Evolutionary conservation across 2,329 filamentous ascomycete genomes (phyloP).

Genomic region (Didymella exigua): DNA sequence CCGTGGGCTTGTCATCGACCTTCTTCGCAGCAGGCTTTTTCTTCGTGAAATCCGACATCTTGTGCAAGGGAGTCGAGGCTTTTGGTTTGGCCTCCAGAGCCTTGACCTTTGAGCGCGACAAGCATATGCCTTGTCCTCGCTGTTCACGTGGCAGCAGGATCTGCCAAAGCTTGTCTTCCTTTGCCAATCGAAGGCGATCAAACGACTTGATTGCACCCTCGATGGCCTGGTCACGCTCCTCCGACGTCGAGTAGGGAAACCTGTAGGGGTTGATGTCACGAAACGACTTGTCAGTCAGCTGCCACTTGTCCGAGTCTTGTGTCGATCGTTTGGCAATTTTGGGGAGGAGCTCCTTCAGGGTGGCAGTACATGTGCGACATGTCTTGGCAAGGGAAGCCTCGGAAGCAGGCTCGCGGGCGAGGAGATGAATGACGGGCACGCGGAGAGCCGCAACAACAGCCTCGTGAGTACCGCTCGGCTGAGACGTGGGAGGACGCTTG

Average conservation of each 20-base stretch:
- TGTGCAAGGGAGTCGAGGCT: slow-evolving; percentile 44
- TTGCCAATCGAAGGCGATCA: slow-evolving; percentile 65
- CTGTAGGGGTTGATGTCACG: slow-evolving; percentile 67
- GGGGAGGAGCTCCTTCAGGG: slow-evolving; percentile 41
- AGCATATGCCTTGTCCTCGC: slow-evolving; percentile 64
- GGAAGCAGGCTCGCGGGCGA: slow-evolving; percentile 52
- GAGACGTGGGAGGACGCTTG: slow-evolving; percentile 50
- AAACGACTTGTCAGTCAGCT: slow-evolving; percentile 63
- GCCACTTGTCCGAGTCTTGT: slow-evolving; percentile 51
- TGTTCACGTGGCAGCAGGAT: slow-evolving; percentile 64
- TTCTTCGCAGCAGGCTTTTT: slow-evolving; percentile 52
- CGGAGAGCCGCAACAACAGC: slow-evolving; percentile 51
- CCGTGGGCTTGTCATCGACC: slow-evolving; percentile 52
- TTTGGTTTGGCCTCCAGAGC: slow-evolving; percentile 46
- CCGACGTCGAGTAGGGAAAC: slow-evolving; percentile 62
- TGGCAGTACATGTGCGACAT: slow-evolving; percentile 37
- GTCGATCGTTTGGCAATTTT: slow-evolving; percentile 61
- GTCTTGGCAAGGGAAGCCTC: slow-evolving; percentile 41
- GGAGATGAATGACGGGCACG: slow-evolving; percentile 56
- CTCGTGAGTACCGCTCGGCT: slow-evolving; percentile 42
- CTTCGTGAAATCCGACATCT: slow-evolving; percentile 48
- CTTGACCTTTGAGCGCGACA: slow-evolving; percentile 64
- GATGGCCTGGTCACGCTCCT: slow-evolving; percentile 64
- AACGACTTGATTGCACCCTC: slow-evolving; percentile 67
- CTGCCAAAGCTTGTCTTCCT: slow-evolving; percentile 68